Percentiles rank a stretch among this genome's conserved stretches.
These are phyloP conservation scores for Lentinula raphanica DNA, from an alignment of 768 basidiomycete species.

Conservation along the genomic window DNA sequence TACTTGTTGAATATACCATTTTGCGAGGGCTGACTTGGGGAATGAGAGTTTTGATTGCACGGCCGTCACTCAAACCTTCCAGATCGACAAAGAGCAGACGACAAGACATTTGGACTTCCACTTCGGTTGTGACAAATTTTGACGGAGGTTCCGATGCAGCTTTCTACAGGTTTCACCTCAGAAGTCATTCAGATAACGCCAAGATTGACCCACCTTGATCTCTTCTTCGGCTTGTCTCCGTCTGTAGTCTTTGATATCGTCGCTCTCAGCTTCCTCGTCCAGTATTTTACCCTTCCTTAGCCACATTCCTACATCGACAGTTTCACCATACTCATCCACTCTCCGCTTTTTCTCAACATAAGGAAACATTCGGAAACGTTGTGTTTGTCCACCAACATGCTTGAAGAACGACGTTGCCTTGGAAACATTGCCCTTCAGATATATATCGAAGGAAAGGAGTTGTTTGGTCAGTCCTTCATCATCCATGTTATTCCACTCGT, in stretches of 20 bases:
- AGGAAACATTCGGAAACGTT: constrained; percentile 95
- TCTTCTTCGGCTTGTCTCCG: constrained; percentile 73
- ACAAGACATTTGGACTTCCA: constrained; percentile 80
- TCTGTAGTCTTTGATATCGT: constrained; percentile 72
- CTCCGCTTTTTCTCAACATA: constrained; percentile 88
- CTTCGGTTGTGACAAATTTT: constrained; percentile 75
- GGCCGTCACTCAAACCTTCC: constrained; percentile 95
- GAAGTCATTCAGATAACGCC: constrained; percentile 7
- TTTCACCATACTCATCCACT: constrained; percentile 95
- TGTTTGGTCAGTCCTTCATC: constrained; percentile 74
- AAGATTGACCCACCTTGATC: constrained; percentile 51
- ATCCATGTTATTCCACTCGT: constrained; percentile 68
- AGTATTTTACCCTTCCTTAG: constrained; percentile 84
- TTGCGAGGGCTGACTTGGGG: constrained; percentile 95
- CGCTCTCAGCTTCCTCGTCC: constrained; percentile 84
- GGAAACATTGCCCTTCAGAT: constrained; percentile 92
- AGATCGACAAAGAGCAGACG: constrained; percentile 89
- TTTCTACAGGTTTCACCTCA: constrained; percentile 42
- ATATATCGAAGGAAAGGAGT: constrained; percentile 89
- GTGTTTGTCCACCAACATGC: constrained; percentile 59
- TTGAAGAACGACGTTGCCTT: constrained; percentile 87
- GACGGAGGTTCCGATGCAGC: constrained; percentile 81
- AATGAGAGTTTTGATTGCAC: constrained; percentile 94
- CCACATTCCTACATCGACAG: constrained; percentile 95
- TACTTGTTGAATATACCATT: constrained; percentile 51